phyloP scores from a whole-genome alignment of 345 rosid genomes.

The Populus tremula region DNA sequence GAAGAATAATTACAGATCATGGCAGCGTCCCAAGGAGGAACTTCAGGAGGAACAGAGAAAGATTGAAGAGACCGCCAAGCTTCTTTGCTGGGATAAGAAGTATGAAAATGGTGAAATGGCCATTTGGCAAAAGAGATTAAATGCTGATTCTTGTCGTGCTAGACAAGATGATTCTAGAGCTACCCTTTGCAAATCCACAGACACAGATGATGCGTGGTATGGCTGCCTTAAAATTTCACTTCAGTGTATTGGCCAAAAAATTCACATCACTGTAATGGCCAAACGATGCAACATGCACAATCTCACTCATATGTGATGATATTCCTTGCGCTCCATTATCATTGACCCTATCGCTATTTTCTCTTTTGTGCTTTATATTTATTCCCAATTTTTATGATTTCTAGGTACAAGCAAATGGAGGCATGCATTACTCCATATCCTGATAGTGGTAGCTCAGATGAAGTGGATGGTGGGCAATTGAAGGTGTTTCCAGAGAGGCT shows the following conservation, averaged over 20 bases:
- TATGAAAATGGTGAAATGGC: constrained; percentile 89
- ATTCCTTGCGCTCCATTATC: not conserved
- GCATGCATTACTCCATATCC: constrained; percentile 82
- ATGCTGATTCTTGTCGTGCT: constrained; percentile 52
- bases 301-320: not conserved
- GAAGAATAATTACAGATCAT: constrained; percentile 76
- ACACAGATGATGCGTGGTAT: constrained; percentile 85
- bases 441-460: constrained; percentile 50
- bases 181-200: constrained; percentile 67
- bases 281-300: not conserved
- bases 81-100: constrained; percentile 97
- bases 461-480: constrained; percentile 64
- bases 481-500: constrained; percentile 82
- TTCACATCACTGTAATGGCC: not conserved
- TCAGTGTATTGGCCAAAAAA: not conserved
- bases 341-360: not conserved
- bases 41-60: constrained; percentile 84
- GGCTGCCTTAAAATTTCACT: constrained; percentile 14
- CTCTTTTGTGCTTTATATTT: not conserved
- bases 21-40: constrained; percentile 95
- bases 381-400: constrained; percentile 18
- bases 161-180: constrained; percentile 64
- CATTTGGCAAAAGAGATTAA: constrained; percentile 83
- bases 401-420: constrained; percentile 95
- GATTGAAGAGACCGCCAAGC: constrained; percentile 80